phyloP scores from a whole-genome alignment of 768 basidiomycete genomes.

The Kwoniella bestiolae region DNA sequence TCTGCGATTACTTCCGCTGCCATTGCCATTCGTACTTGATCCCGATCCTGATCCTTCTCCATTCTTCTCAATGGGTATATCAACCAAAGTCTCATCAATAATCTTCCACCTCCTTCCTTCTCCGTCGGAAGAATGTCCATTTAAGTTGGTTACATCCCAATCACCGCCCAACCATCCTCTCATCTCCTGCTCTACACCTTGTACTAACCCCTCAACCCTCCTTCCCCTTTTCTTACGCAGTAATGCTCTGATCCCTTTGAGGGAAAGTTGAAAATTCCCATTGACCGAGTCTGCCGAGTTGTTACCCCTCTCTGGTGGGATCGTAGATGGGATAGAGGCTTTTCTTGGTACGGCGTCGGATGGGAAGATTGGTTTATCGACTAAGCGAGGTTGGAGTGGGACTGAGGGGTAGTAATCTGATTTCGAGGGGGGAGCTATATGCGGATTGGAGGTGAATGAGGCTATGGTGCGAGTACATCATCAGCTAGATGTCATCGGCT shows the following conservation, averaged over 20 bases:
- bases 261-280: slow-evolving; percentile 46
- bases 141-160: neutral
- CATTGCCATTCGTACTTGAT: neutral
- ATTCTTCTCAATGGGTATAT: neutral
- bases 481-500: too few species aligned
- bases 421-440: slow-evolving; percentile 41
- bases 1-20: slow-evolving; percentile 4
- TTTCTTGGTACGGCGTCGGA: slow-evolving; percentile 32
- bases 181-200: slow-evolving; percentile 39
- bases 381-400: slow-evolving; percentile 38
- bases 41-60: neutral
- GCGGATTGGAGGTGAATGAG: slow-evolving; percentile 49
- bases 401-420: slow-evolving; percentile 47
- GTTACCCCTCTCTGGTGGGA: slow-evolving; percentile 19
- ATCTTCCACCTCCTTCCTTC: slow-evolving; percentile 17
- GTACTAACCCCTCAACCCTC: slow-evolving; percentile 47
- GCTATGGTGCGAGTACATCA: slow-evolving; percentile 36
- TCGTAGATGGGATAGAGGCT: slow-evolving; percentile 33
- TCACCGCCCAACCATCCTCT: slow-evolving; percentile 48
- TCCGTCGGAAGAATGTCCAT: neutral
- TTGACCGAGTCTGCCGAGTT: slow-evolving; percentile 34
- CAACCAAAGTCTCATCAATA: slow-evolving; percentile 28
- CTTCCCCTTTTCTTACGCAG: slow-evolving; percentile 42
- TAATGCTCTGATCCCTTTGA: slow-evolving; percentile 52
- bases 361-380: slow-evolving; percentile 38